Evolutionary conservation across 1,139 yeast genomes (phyloP).

Genomic region (Geotrichum reessii): DNA sequence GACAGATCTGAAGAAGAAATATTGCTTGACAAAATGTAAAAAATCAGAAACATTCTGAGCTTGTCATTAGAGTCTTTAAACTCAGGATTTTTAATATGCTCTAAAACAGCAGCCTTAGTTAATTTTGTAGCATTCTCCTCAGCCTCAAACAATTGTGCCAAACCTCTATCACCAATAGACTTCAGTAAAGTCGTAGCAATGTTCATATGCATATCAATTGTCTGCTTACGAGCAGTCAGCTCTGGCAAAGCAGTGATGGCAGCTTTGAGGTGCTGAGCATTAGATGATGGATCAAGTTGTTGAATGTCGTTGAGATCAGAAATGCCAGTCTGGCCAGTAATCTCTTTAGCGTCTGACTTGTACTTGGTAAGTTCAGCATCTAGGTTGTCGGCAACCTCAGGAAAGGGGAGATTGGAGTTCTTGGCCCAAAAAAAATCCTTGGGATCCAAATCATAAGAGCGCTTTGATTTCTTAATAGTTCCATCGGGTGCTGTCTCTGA

Average conservation of each 20-base stretch:
- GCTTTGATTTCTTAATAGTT: conserved; percentile 38
- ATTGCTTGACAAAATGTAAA: conserved; percentile 51
- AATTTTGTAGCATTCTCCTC: conserved; percentile 57
- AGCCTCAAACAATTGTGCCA: conserved; percentile 87
- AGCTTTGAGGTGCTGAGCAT: conserved; percentile 67
- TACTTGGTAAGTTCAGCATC: conserved; percentile 76
- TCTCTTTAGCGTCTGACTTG: conserved; percentile 79
- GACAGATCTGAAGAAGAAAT: conserved; percentile 57
- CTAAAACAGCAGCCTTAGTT: conserved; percentile 44
- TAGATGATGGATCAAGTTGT: conserved; percentile 41
- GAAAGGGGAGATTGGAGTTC: conserved; percentile 86
- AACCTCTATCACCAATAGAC: conserved; percentile 74
- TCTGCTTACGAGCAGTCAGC: conserved; percentile 77
- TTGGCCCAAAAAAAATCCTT: conserved; percentile 85
- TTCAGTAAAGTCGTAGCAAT: conserved; percentile 79
- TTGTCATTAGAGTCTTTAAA: conserved; percentile 62
- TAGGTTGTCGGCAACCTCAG: conserved; percentile 95
- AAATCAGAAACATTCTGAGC: conserved; percentile 76
- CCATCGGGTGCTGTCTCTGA: conserved; percentile 38
- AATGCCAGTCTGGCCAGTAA: conserved; percentile 76
- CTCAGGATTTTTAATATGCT: conserved; percentile 38
- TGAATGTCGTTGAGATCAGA: conserved; percentile 57
- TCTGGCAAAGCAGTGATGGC: conserved; percentile 93
- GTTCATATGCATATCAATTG: conserved; percentile 96
- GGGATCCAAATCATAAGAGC: conserved; percentile 81